phyloP scores from a whole-genome alignment of 2,329 filamentous ascomycete genomes.

The Cytospora mali region DNA sequence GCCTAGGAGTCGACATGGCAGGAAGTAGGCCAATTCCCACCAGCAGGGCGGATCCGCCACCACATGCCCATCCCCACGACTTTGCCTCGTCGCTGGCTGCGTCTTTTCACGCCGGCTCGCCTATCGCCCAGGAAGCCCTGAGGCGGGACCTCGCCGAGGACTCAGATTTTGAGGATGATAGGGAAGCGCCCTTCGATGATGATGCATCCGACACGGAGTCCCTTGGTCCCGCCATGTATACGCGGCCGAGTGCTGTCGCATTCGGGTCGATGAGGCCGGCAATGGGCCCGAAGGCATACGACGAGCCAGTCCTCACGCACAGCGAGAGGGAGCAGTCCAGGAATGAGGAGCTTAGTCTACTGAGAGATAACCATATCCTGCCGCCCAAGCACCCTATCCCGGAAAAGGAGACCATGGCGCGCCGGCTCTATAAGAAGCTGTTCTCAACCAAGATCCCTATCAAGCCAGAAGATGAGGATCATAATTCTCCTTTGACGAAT shows the following conservation, averaged over 20 bases:
- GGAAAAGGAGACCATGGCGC: slow-evolving; percentile 40
- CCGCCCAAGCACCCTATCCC: slow-evolving; percentile 57
- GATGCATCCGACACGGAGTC: slow-evolving; percentile 39
- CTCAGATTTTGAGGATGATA: slow-evolving; percentile 54
- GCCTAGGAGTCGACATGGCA: slow-evolving; percentile 6
- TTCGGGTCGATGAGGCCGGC: slow-evolving; percentile 71
- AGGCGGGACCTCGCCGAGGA: slow-evolving; percentile 68
- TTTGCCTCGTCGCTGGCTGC: slow-evolving; percentile 41
- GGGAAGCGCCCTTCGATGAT: slow-evolving; percentile 33
- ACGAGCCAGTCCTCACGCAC: slow-evolving; percentile 54
- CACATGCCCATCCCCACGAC: slow-evolving; percentile 26
- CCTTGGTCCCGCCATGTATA: slow-evolving; percentile 60
- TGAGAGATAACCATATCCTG: slow-evolving; percentile 67
- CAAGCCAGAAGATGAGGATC: slow-evolving; percentile 44
- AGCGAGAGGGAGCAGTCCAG: slow-evolving; percentile 59
- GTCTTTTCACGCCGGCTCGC: slow-evolving; percentile 64
- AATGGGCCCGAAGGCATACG: slow-evolving; percentile 59
- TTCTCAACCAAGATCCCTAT: slow-evolving; percentile 60
- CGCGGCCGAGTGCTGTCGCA: slow-evolving; percentile 75
- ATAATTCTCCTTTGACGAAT: slow-evolving; percentile 60
- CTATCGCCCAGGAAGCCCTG: slow-evolving; percentile 66
- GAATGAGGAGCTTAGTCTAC: slow-evolving; percentile 60
- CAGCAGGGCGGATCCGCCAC: slow-evolving; percentile 3
- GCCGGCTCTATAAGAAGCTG: slow-evolving; percentile 44
- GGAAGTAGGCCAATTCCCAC: slow-evolving; percentile 20